These are phyloP conservation scores for Xylaria intraflava DNA, from an alignment of 495 filamentous ascomycete genomes.

Conservation along the genomic window DNA sequence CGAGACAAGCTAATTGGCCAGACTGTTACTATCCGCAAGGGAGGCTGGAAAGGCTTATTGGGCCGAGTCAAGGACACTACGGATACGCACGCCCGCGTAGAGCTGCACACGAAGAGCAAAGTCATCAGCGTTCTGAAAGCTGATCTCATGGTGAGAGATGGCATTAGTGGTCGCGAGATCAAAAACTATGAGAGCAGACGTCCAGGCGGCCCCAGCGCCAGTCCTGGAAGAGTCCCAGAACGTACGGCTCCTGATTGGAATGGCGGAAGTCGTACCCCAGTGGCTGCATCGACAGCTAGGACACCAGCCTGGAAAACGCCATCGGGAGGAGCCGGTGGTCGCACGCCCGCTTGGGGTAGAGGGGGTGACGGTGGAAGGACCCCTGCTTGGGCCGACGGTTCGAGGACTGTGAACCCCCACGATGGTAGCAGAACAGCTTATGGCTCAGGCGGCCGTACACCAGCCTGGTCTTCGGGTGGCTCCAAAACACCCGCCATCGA, in stretches of 20 bases:
- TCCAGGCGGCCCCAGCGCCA: constrained; percentile 45
- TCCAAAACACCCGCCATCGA: constrained; percentile 58
- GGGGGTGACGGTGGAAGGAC: constrained; percentile 59
- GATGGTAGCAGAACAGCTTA: constrained; percentile 74
- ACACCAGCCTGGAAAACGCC: constrained; percentile 59
- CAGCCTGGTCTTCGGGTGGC: constrained; percentile 46
- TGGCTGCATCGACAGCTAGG: constrained; percentile 53
- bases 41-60: constrained; percentile 83
- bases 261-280: constrained; percentile 63
- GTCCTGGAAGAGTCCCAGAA: constrained; percentile 35
- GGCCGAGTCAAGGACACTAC: constrained; percentile 93
- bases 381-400: constrained; percentile 73
- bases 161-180: constrained; percentile 64
- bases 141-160: constrained; percentile 74
- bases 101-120: constrained; percentile 88
- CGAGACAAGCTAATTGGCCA: constrained; percentile 84
- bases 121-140: constrained; percentile 73
- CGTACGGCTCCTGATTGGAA: constrained; percentile 32
- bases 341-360: constrained; percentile 61
- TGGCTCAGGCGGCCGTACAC: constrained; percentile 45
- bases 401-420: constrained; percentile 69
- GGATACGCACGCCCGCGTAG: constrained; percentile 75
- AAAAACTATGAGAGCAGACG: constrained; percentile 57
- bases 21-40: constrained; percentile 77
- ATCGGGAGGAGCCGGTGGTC: constrained; percentile 41